Conservation (phyloP, 2,329 filamentous ascomycete species). For the Xylariaceae sp. region DNA sequence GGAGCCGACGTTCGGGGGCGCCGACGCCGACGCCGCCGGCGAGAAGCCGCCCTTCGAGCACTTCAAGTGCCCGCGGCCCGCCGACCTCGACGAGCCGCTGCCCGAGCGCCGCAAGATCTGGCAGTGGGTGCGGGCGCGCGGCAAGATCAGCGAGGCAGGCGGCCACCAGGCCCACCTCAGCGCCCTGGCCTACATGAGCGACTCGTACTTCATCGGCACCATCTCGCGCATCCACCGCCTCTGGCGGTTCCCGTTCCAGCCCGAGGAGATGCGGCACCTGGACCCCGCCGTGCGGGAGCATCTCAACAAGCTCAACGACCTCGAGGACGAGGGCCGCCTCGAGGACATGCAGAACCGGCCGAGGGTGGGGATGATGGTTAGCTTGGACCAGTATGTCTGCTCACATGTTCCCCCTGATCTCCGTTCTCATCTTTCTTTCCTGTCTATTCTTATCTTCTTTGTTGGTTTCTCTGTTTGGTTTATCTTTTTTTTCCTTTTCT, state of each 20-base stretch:
- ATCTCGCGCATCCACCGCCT: conserved; percentile 80
- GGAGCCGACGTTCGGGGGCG: conserved; percentile 54
- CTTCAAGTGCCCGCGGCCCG: conserved; percentile 35
- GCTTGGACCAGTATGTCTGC: conserved; percentile 66
- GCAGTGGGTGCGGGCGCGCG: conserved; percentile 77
- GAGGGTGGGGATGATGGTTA: conserved; percentile 83
- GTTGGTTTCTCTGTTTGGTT: too few relatives aligned
- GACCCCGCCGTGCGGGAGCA: conserved; percentile 48
- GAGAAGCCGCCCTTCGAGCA: conserved; percentile 55
- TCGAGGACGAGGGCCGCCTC: conserved; percentile 52
- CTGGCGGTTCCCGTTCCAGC: conserved; percentile 70
- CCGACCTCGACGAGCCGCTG: conserved; percentile 47
- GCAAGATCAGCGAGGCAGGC: conserved; percentile 73
- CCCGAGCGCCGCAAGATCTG: conserved; percentile 69
- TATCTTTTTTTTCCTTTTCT: too few relatives aligned
- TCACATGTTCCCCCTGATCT: not conserved
- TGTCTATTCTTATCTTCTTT: too few relatives aligned
- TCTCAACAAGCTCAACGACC: conserved; percentile 47
- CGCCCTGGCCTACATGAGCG: conserved; percentile 91
- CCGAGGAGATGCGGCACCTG: conserved; percentile 59
- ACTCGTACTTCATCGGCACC: conserved; percentile 92
- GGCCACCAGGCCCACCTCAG: conserved; percentile 82
- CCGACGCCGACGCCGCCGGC: conserved; percentile 21
- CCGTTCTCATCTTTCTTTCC: not conserved
- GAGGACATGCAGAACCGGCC: conserved; percentile 59